Evolutionary conservation across 306 rosid species (phyloP).

Genomic region (apple (Malus domestica)): DNA sequence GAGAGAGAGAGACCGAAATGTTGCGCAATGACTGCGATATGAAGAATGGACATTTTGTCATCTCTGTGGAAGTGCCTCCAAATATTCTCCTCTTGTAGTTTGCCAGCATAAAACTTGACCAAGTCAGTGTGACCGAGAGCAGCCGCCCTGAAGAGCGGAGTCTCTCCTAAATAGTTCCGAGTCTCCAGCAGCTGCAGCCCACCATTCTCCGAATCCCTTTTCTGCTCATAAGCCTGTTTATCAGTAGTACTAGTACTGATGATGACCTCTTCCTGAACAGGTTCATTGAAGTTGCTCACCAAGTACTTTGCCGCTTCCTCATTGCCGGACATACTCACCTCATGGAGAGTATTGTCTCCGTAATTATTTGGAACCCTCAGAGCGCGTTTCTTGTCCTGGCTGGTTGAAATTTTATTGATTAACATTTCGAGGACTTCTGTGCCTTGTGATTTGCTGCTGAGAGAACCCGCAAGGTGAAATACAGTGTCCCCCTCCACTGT

Average conservation of each 20-base stretch:
- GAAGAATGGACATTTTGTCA: not conserved
- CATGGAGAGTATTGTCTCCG: slow-evolving; percentile 9
- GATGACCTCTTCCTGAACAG: not conserved
- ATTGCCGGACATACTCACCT: not conserved
- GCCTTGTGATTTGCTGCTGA: not conserved
- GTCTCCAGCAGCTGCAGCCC: not conserved
- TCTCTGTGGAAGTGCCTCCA: not conserved
- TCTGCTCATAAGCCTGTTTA: not conserved
- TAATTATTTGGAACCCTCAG: fast-evolving
- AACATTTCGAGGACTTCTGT: not conserved
- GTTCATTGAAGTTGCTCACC: not conserved
- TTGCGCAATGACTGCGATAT: slow-evolving; percentile 1
- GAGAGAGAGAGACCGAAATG: not conserved
- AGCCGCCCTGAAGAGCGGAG: slow-evolving; percentile 18
- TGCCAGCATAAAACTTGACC: not conserved
- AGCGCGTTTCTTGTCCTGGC: not conserved
- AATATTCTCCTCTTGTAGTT: not conserved
- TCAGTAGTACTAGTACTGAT: not conserved
- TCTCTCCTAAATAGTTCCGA: slow-evolving; percentile 1
- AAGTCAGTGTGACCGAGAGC: not conserved
- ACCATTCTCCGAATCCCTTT: not conserved
- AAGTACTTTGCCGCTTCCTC: not conserved
- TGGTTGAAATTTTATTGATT: not conserved
- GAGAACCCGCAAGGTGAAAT: slow-evolving; percentile 1
- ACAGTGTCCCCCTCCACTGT: slow-evolving; percentile 3